Conservation (phyloP, 306 rosid species). For the Dryas octopetala region DNA sequence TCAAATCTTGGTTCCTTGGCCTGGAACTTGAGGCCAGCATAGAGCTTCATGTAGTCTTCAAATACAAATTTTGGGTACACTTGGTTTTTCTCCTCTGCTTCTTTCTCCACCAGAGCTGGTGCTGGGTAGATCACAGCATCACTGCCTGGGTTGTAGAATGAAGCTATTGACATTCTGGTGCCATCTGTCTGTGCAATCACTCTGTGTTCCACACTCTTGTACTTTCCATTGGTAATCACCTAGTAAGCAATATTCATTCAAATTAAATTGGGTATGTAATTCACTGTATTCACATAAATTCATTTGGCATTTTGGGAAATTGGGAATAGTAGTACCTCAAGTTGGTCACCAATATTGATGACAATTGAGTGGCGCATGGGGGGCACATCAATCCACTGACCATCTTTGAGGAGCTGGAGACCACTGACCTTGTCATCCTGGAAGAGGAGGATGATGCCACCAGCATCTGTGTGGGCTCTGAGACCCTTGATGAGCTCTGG, state of each 20-base stretch:
- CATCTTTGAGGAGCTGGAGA: slow-evolving; percentile 81
- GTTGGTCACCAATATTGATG: slow-evolving; percentile 83
- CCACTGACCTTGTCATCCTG: slow-evolving; percentile 93
- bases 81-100: slow-evolving; percentile 52
- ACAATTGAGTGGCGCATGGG: slow-evolving; percentile 90
- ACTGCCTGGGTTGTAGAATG: slow-evolving; percentile 90
- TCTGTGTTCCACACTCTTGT: slow-evolving; percentile 88
- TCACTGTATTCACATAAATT: neutral
- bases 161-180: slow-evolving; percentile 84
- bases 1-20: slow-evolving; percentile 94
- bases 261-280: neutral
- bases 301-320: neutral
- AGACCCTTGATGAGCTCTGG: slow-evolving; percentile 90
- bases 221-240: slow-evolving; percentile 89
- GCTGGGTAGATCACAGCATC: slow-evolving; percentile 88
- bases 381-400: slow-evolving; percentile 80
- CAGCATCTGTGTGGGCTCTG: slow-evolving; percentile 91
- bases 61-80: slow-evolving; percentile 88
- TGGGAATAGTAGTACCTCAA: slow-evolving; percentile 53
- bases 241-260: slow-evolving; percentile 8
- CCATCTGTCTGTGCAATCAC: slow-evolving; percentile 80
- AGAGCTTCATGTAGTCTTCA: slow-evolving; percentile 88
- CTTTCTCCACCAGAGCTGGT: slow-evolving; percentile 64
- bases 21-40: slow-evolving; percentile 62
- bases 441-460: slow-evolving; percentile 82